Percentiles rank a stretch among this genome's conserved stretches.
These are phyloP conservation scores for Dactylellina cionopaga DNA, from an alignment of 2,329 filamentous ascomycete genomes.

Conservation along the genomic window DNA sequence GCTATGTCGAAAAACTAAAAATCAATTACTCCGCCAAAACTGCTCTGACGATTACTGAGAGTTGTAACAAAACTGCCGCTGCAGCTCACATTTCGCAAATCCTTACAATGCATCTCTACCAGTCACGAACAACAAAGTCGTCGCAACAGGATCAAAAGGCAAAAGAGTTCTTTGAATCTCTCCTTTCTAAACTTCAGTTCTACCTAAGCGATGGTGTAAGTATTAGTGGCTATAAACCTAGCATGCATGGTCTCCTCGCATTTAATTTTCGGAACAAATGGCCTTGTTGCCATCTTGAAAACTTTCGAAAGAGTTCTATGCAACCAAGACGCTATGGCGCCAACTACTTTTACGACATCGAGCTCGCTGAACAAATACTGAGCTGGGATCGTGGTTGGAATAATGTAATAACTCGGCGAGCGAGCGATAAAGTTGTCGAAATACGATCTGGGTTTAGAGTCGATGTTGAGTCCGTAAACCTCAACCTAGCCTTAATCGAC, in stretches of 20 bases:
- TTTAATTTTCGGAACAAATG: conserved; percentile 86
- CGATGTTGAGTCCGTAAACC: conserved; percentile 87
- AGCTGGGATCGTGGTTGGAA: conserved; percentile 81
- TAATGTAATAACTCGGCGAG: conserved; percentile 68
- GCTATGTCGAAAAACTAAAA: conserved; percentile 67
- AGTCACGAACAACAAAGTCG: conserved; percentile 67
- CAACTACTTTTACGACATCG: conserved; percentile 85
- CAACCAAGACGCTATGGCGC: conserved; percentile 73
- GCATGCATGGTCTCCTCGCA: conserved; percentile 83
- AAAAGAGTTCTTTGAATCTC: conserved; percentile 72
- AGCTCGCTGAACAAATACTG: conserved; percentile 79
- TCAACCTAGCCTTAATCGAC: conserved; percentile 90
- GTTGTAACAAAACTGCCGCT: conserved; percentile 63
- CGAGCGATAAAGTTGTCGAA: conserved; percentile 76
- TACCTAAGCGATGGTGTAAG: conserved; percentile 80
- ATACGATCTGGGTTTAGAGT: conserved; percentile 73
- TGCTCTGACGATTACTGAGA: conserved; percentile 60
- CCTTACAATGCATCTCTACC: conserved; percentile 89
- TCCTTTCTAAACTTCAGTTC: conserved; percentile 81
- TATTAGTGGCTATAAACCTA: conserved; percentile 85
- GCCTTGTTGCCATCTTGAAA: conserved; percentile 74
- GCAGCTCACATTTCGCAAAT: conserved; percentile 87
- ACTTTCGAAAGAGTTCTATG: conserved; percentile 80
- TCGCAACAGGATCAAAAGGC: conserved; percentile 72
- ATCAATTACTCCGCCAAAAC: conserved; percentile 56